phyloP scores from a whole-genome alignment of 2,329 filamentous ascomycete genomes.

The Botrytis cinerea region DNA sequence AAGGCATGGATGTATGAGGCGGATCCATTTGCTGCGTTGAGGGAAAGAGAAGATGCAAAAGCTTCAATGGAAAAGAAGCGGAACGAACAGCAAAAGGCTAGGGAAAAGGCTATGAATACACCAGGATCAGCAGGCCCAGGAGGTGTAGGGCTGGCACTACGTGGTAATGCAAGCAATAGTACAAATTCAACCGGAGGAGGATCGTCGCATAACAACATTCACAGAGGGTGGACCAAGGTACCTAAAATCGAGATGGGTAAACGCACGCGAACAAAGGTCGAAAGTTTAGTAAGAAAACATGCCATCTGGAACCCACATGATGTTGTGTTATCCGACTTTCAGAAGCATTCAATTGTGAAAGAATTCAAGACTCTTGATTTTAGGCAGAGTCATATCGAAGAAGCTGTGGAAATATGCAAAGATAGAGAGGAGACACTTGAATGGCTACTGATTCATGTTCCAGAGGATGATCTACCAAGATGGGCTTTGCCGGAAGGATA shows the following conservation, averaged over 20 bases:
- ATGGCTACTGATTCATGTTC: conserved; percentile 95
- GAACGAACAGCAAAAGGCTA: conserved; percentile 66
- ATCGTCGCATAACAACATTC: conserved; percentile 43
- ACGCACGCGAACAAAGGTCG: conserved; percentile 75
- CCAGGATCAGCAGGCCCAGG: conserved; percentile 54
- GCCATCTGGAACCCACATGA: conserved; percentile 86
- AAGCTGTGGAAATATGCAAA: conserved; percentile 84
- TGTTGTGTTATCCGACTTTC: conserved; percentile 60
- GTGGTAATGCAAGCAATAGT: conserved; percentile 45
- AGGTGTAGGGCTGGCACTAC: conserved; percentile 49
- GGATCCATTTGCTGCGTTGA: conserved; percentile 82
- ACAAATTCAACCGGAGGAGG: conserved; percentile 41
- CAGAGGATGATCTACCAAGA: conserved; percentile 90
- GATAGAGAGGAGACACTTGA: conserved; percentile 90
- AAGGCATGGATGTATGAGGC: conserved; percentile 91
- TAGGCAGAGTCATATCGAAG: conserved; percentile 83
- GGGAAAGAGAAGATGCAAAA: conserved; percentile 78
- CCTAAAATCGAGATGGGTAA: conserved; percentile 93
- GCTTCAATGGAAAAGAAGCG: conserved; percentile 76
- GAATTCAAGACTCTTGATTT: conserved; percentile 82
- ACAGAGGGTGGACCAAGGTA: conserved; percentile 78
- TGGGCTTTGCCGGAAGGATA: conserved; percentile 95
- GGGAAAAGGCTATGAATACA: conserved; percentile 67
- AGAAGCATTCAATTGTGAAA: conserved; percentile 63
- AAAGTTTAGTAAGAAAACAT: conserved; percentile 74